Base-by-base conservation (phyloP, 169 alveolate genomes). In the Plasmodium fragile region DNA sequence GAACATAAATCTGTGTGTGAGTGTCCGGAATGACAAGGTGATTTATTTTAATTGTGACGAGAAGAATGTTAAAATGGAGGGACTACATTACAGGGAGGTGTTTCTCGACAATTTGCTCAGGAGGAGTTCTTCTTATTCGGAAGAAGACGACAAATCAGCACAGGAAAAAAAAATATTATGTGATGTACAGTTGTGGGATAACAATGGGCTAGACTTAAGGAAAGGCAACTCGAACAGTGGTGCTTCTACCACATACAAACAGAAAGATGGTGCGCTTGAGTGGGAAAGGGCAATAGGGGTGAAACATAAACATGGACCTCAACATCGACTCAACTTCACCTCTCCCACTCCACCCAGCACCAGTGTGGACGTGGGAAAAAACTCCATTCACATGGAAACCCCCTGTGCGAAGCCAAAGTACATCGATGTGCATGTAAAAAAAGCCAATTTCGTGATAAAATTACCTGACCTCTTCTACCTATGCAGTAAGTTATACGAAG, bases 391-490 rank as follows among this genome's bases (percentile, higher is more conserved):
- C 18, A 3, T 49, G 49, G 25, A 39, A 25, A 49, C 22, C 43
- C 10, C 22, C 7, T 36, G 55, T 30, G 28, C 89, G 11, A 36
- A 22, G 1, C 93, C 93, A 6, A 41, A 53, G 52, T 78, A 41
- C 52, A 39, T 87, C 16, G 52, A 53, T 41, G 52, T 87, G 36
- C 30, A 77, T 1, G 18, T 87, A 65, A 78, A 49, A 18, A 7
- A 87, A 77, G 70, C 36, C 43, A 87, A 87, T 28, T 30, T 87
- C 0, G 25, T 25, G 22, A 41, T 87, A 5, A 75, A 41, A 32
- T 41, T 87, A 78, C 72, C 49, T 22, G 93, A 87, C 32, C 28
- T 87, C 4, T 4, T 87, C n/a, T 55, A 55, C 81, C 49, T 87
- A 45, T 13, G 41, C 30, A 87, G 81, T 25, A 87, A 87, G 25